A percentile compares a stretch with the other conserved stretches of the same genome.
Conservation (phyloP, 306 rosid species). For the Luffa aegyptiaca region DNA sequence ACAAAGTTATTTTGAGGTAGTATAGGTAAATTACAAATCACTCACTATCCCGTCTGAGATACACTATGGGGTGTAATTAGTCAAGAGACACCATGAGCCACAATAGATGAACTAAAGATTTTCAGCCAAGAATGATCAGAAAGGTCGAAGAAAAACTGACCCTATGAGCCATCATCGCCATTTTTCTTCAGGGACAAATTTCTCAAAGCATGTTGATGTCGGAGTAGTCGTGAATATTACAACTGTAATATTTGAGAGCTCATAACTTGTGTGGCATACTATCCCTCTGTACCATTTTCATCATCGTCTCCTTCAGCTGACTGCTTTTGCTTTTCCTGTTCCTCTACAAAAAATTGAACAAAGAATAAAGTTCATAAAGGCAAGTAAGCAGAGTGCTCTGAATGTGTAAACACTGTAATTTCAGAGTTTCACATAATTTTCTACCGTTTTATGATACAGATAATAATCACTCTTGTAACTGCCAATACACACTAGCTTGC, state of each 20-base stretch:
- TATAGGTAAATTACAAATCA: background rate
- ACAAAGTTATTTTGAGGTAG: background rate
- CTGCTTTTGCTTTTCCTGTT: slow-evolving; percentile 69
- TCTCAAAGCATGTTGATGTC: background rate
- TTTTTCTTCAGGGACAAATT: background rate
- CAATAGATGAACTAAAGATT: background rate
- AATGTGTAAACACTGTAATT: background rate
- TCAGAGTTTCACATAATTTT: background rate
- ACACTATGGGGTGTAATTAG: background rate
- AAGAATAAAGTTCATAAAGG: background rate
- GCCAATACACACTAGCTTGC: background rate
- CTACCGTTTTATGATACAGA: background rate
- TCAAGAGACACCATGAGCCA: background rate
- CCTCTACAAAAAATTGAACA: slow-evolving; percentile 35
- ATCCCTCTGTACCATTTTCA: slow-evolving; percentile 25
- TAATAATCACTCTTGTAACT: background rate
- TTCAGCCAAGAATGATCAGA: background rate
- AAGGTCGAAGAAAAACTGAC: slow-evolving; percentile 3
- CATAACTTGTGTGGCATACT: background rate
- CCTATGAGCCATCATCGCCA: background rate
- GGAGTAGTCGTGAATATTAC: background rate
- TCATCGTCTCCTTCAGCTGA: slow-evolving; percentile 59
- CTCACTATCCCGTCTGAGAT: background rate
- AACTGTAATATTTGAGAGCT: background rate
- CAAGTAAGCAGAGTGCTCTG: background rate